Evolutionary conservation across 2,329 filamentous ascomycete genomes (phyloP), one percentile per base, ranked within the genome.

Genomic region (Fusarium sp.): DNA sequence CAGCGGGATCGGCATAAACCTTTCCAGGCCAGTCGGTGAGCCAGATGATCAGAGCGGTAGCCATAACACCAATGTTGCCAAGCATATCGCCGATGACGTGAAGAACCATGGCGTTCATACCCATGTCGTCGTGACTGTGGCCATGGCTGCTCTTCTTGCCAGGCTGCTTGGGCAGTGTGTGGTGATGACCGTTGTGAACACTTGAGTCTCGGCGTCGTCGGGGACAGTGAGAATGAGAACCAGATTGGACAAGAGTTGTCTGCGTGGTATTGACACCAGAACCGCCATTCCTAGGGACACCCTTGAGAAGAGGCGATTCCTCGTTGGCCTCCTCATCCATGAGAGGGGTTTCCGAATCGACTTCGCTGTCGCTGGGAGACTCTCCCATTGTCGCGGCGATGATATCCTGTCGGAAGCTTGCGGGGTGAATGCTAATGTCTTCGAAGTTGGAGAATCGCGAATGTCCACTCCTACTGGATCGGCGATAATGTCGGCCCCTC

Each of bases 371-470:
- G 60, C 87, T 84, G n/a, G 81, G 80, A 16, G 79, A 75, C 8
- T 81, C 77, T 33, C 91, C 86, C 60, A 90, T 89, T 69, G 92
- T 92, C n/a, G 94, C 94, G 41, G 92, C 92, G 75, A 98, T 97
- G 77, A 99, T 98, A 65, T 96, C 95, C 81, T 97, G 94, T 75
- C 97, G 89, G 86, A 98, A 95, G 73, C 93, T 96, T 27, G 95
- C 93, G 4, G 97, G 97, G 81, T 98, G 94, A 62, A 97, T 94
- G 81, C 92, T 94, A 76, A 97, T 93, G 65, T 95, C 89, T 37
- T 92, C 84, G 86, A 95, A 84, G 85, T 88, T 91, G 68, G 90
- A 85, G 73, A 93, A 88, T 77, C 90, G 91, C 65, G 86, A 86
- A 69, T 89, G 88, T 72, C 89, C 87, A 75, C 83, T 87, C 80